Evolutionary conservation across 495 filamentous ascomycete genomes (phyloP).

Genomic region (Daldinia concentrica): DNA sequence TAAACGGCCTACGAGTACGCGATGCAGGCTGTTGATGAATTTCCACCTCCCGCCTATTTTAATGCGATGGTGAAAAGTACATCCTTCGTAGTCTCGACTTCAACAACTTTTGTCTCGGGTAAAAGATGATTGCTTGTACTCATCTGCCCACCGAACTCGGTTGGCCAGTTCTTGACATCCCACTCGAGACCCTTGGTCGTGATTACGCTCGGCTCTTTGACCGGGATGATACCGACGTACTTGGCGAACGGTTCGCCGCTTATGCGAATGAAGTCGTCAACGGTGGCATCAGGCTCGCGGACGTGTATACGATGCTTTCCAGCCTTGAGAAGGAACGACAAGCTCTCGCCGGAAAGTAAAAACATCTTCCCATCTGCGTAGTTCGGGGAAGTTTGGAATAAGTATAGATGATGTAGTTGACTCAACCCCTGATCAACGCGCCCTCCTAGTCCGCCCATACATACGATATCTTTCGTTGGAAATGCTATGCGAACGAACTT

Average conservation of each 20-base stretch:
- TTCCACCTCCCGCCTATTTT: conserved; percentile 27
- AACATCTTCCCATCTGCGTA: conserved; percentile 64
- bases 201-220: conserved; percentile 76
- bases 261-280: conserved; percentile 52
- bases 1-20: neutral
- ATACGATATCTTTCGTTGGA: conserved; percentile 62
- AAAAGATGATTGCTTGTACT: conserved; percentile 93
- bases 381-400: conserved; percentile 60
- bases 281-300: conserved; percentile 49
- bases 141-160: conserved; percentile 81
- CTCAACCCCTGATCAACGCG: conserved; percentile 92
- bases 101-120: conserved; percentile 60
- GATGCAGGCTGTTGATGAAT: neutral
- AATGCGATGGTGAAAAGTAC: conserved; percentile 90
- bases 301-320: conserved; percentile 76
- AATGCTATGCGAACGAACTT: conserved; percentile 50
- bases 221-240: conserved; percentile 85
- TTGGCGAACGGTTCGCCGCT: conserved; percentile 58
- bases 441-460: conserved; percentile 85
- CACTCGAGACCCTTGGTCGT: conserved; percentile 84
- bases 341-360: conserved; percentile 77
- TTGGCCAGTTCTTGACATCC: conserved; percentile 85
- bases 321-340: conserved; percentile 78
- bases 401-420: conserved; percentile 80
- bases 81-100: conserved; percentile 68